Evolutionary conservation across 306 rosid genomes (phyloP), one percentile per base, ranked within the genome.

Genomic region (Rosa multiflora): DNA sequence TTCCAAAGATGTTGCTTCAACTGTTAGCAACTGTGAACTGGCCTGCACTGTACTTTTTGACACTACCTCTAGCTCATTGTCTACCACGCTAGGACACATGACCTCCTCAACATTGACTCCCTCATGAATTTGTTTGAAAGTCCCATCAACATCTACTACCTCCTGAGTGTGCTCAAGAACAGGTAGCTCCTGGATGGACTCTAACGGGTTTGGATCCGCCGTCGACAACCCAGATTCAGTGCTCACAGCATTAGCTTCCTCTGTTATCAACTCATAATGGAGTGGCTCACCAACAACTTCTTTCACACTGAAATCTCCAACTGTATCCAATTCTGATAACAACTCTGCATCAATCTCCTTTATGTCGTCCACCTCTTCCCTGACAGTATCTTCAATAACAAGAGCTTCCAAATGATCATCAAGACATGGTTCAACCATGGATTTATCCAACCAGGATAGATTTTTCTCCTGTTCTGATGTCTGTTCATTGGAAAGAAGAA

Each of bases 281-380:
- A 73, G 77, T 20, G 88, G 70, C 47, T 78, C 87, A 77, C 89
- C 80, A 32, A 81, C 82, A 70, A 76, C 75, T 14, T 85, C 90
- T 74, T 79, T 79, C 72, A 88, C 81, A 51, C 87, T 82, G 87
- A 90, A 91, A 85, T 93, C 97, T 49, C 98, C 99, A 79, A 93
- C 96, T 52, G 93, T 79, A 79, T 95, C 98, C 84, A 95, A 80
- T 69, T 95, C 98, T 40, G 77, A 85, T 85, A 93, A 83, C 78
- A 95, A 74, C 64, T 51, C 94, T 81, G 89, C 94, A 20, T 95
- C 92, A 70, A 93, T 86, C 76, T 91, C 97, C 81, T 88, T 87
- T 70, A 86, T 56, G 49, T 87, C 90, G 74, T 88, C 89, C 21
- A 79, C 75, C 73, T 88, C 94, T 75, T 82, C 88, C 13, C 67